Evolutionary conservation across 192 early-diverging fungal genomes (phyloP), one percentile per base, ranked within the genome.

Genomic region (Phlyctochytrium bullatum): DNA sequence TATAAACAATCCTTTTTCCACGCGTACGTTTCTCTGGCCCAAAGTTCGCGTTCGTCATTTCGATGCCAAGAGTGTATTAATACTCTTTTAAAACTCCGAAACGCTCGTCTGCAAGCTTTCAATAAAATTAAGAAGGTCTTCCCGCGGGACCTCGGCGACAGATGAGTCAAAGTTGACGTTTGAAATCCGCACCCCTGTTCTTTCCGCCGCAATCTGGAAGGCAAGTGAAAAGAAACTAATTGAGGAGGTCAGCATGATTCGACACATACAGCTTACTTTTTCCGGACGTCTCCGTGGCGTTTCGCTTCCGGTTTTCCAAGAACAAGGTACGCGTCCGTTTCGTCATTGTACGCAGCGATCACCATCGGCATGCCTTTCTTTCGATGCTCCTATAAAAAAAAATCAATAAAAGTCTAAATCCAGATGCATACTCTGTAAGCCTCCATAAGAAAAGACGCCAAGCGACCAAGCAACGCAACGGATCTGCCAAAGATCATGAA

Each of bases 121-220:
- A 68, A 81, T 67, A 68, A 81, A 78, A n/a, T 62, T 57, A 0
- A 47, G 36, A 53, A 96, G 69, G 66, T 96, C 94, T 20, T 88
- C 84, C 31, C 81, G 68, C 28, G 73, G 76, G 32, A 97, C 88
- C 73, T 93, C 91, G 17, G 96, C 71, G 20, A 88, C 84, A 2
- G 86, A 84, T n/a, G 86, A 82, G 67, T 96, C 93, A 80, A 97
- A 97, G 34, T 88, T 88, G 62, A 93, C 92, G 59, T 84, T 79
- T 24, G 79, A 81, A 12, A 87, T 74, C 0, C 84, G 76, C 1
- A 89, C 91, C 52, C 83, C 80, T 29, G 88, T 79, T 30, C 86
- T 79, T 12, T 79, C 68, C 0, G 93, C 91, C 2, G 91, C 86
- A 61, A 86, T 80, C 71, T 90, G 86, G 74, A 96, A 97, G 3